Conservation (phyloP, 2,329 filamentous ascomycete genomes). For the Diaporthe sp. region DNA sequence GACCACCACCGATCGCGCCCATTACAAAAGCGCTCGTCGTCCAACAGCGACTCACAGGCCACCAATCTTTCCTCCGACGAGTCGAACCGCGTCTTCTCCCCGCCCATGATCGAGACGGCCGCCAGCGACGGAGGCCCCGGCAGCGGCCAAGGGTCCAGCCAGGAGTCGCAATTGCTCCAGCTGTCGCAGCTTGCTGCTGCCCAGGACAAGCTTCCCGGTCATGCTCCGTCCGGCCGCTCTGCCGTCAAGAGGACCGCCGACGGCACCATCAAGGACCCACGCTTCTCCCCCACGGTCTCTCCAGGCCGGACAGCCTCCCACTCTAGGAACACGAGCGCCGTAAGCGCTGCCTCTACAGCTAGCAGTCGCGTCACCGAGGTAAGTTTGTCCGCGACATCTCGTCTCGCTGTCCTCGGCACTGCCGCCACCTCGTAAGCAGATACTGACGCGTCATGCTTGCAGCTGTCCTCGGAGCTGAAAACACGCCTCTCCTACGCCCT, state of each 20-base stretch:
- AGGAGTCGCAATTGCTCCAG: conserved; percentile 69
- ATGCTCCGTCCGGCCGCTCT: conserved; percentile 41
- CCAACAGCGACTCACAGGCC: conserved; percentile 60
- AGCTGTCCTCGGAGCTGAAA: conserved; percentile 85
- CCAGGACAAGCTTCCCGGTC: conserved; percentile 60
- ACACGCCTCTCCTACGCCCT: conserved; percentile 92
- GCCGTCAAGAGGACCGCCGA: conserved; percentile 83
- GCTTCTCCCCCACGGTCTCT: conserved; percentile 59
- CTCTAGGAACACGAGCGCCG: conserved; percentile 79
- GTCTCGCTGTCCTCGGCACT: not conserved
- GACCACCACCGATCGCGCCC: conserved; percentile 14
- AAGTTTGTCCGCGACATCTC: conserved; percentile 47
- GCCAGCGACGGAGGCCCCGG: conserved; percentile 56
- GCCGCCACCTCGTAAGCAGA: not conserved
- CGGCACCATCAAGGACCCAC: conserved; percentile 75
- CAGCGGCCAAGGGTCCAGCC: conserved; percentile 61
- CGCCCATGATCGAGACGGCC: conserved; percentile 47
- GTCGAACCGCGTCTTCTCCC: conserved; percentile 59
- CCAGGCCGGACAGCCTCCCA: conserved; percentile 67
- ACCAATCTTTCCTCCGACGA: conserved; percentile 57
- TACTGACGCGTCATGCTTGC: conserved; percentile 46
- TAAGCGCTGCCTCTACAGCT: conserved; percentile 72
- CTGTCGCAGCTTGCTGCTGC: conserved; percentile 71
- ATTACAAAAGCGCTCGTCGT: conserved; percentile 42
- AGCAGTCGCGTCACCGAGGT: conserved; percentile 85